Evolutionary conservation across 306 rosid species (phyloP).

Genomic region (Quercus agrifolia): DNA sequence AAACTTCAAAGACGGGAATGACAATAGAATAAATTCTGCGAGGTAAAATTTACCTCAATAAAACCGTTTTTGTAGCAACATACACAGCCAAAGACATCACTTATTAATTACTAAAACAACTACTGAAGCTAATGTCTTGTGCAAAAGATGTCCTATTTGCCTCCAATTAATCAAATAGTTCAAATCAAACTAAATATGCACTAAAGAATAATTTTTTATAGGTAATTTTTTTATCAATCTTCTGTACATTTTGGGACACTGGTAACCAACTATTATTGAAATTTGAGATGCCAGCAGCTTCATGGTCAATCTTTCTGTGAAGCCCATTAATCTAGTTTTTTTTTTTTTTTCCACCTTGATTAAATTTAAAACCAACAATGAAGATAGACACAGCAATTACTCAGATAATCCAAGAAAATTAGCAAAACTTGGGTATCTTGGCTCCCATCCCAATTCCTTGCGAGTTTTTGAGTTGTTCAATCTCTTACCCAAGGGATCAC

Average conservation of each 20-base stretch:
- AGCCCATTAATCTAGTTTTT: background rate
- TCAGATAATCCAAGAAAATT: slow-evolving; percentile 64
- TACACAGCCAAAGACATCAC: background rate
- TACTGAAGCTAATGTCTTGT: too few relatives aligned
- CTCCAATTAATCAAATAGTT: background rate
- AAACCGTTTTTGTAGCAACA: background rate
- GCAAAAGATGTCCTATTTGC: background rate
- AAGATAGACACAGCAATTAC: background rate
- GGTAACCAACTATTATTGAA: background rate
- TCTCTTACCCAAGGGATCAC: slow-evolving; percentile 83
- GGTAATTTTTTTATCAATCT: background rate
- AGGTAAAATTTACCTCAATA: background rate
- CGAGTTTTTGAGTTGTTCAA: slow-evolving; percentile 83
- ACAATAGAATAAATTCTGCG: background rate
- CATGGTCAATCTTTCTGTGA: background rate
- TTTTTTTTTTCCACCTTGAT: background rate
- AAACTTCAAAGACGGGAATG: background rate
- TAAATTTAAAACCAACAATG: background rate
- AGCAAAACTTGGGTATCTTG: slow-evolving; percentile 75
- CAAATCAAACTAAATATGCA: background rate
- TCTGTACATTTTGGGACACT: background rate
- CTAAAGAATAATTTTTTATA: background rate
- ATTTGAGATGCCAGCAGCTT: background rate
- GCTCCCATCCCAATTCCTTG: slow-evolving; percentile 84
- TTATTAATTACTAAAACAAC: background rate